Base-by-base conservation (phyloP, 2,329 filamentous ascomycete genomes). In the Dendrostoma leiphaemia region DNA sequence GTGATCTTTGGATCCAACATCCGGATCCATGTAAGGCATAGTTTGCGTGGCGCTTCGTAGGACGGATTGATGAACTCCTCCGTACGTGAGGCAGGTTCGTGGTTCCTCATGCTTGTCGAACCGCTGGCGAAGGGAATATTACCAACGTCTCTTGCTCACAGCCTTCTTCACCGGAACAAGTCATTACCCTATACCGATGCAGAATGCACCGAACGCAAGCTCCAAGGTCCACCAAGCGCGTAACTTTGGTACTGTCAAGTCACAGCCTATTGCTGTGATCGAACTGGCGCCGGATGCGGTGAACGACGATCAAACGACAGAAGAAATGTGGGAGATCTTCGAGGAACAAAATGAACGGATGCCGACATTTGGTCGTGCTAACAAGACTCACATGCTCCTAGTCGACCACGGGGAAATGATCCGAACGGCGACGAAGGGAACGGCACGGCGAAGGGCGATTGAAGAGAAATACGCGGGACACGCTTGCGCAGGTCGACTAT, bases 1-100 rank as follows among this genome's bases (percentile, higher is more conserved):
- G 60, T 12, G 60, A 63, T 38, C 55, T 63, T 13, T 62, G 60
- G 54, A 56, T 52, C 6, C 58, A 56, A 7, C 61, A 63, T 21
- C 58, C 60, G 13, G 56, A 63, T 35, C 59, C 59, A 21, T 40
- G 44, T 23, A 60, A 60, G 46, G 55, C 59, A 5, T 24, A 24
- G 1, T 60, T 53, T 19, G 60, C 48, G 2, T 63, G 57, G 56
- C 56, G 54, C 13, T 63, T 60, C 23, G 55, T 43, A 1, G 61
- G 60, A 10, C 57, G 60, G 12, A 62, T 58, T 12, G 65, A 67
- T 35, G 54, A 57, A 9, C 48, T 51, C 15, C 37, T 57, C 28
- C 53, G 21, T 41, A 41, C 17, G 38, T 7, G 12, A 41, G 2
- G n/a, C n/a, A n/a, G n/a, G n/a, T n/a, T n/a, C n/a, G n/a, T n/a